These are phyloP conservation scores for Quercus suber DNA, from an alignment of 306 rosid species.

Conservation along the genomic window DNA sequence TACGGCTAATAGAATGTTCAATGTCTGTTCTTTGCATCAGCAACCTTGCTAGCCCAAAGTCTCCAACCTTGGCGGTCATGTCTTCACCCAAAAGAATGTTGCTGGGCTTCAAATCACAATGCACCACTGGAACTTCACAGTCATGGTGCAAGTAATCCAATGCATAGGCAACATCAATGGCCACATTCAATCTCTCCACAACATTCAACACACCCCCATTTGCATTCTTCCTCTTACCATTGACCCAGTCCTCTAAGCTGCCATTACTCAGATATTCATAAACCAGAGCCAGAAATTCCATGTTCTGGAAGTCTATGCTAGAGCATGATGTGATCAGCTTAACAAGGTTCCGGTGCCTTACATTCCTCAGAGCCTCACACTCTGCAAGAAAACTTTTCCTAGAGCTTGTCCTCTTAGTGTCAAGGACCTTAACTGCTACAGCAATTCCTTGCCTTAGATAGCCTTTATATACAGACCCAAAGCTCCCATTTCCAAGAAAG, in stretches of 20 bases:
- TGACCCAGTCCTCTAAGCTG: constrained; percentile 74
- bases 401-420: constrained; percentile 35
- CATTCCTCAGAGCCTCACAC: constrained; percentile 60
- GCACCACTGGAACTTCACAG: constrained; percentile 58
- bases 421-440: constrained; percentile 70
- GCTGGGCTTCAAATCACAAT: constrained; percentile 81
- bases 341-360: constrained; percentile 69
- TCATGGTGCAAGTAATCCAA: constrained; percentile 72
- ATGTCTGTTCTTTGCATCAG: constrained; percentile 35
- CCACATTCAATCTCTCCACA: constrained; percentile 59
- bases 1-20: constrained; percentile 45
- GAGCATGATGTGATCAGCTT: constrained; percentile 73
- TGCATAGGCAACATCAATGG: constrained; percentile 58
- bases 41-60: constrained; percentile 69
- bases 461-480: constrained; percentile 70
- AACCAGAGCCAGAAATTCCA: constrained; percentile 63
- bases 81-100: constrained; percentile 61
- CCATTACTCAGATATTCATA: constrained; percentile 61
- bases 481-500: constrained; percentile 59
- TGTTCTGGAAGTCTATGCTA: constrained; percentile 55
- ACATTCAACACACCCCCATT: constrained; percentile 46
- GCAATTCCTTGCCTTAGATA: constrained; percentile 32
- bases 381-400: constrained; percentile 72
- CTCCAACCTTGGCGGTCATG: constrained; percentile 73
- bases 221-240: constrained; percentile 39